phyloP scores from a whole-genome alignment of 2,329 filamentous ascomycete species.

The Aspergillus bombycis region DNA sequence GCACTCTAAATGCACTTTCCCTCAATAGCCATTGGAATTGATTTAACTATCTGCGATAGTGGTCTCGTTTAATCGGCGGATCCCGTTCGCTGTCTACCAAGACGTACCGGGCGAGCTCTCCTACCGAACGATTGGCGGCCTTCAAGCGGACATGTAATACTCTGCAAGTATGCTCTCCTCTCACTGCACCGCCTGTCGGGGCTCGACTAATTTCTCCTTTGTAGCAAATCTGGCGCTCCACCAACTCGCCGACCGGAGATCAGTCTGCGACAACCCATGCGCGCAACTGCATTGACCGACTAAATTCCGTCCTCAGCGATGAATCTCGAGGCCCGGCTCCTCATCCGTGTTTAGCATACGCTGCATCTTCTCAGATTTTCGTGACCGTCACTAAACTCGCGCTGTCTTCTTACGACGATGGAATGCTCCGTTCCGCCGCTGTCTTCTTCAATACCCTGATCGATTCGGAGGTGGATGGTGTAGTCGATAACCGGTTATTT shows the following conservation, averaged over 20 bases:
- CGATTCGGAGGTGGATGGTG: slow-evolving; percentile 94
- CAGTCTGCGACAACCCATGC: slow-evolving; percentile 54
- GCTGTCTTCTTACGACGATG: slow-evolving; percentile 79
- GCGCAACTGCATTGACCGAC: slow-evolving; percentile 57
- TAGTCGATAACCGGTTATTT: slow-evolving; percentile 84
- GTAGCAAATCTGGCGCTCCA: slow-evolving; percentile 64
- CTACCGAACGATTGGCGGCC: slow-evolving; percentile 62
- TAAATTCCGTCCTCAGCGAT: slow-evolving; percentile 75
- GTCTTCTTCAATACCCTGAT: slow-evolving; percentile 88
- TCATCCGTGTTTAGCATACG: slow-evolving; percentile 88
- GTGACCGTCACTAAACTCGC: slow-evolving; percentile 88
- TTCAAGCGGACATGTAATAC: slow-evolving; percentile 66
- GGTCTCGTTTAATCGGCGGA: slow-evolving; percentile 65
- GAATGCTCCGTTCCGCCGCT: slow-evolving; percentile 81
- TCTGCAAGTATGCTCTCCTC: slow-evolving; percentile 52
- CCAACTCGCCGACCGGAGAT: slow-evolving; percentile 55
- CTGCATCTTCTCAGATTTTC: slow-evolving; percentile 84
- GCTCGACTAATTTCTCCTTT: background rate
- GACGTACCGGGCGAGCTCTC: slow-evolving; percentile 56
- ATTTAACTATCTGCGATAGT: slow-evolving; percentile 43
- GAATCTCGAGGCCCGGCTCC: slow-evolving; percentile 86
- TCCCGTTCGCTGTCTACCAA: slow-evolving; percentile 51
- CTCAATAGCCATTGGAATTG: background rate
- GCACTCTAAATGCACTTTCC: background rate
- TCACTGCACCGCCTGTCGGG: background rate